These are phyloP conservation scores for Saccharomycopsis vini DNA, from an alignment of 805 yeast genomes.

Conservation along the genomic window DNA sequence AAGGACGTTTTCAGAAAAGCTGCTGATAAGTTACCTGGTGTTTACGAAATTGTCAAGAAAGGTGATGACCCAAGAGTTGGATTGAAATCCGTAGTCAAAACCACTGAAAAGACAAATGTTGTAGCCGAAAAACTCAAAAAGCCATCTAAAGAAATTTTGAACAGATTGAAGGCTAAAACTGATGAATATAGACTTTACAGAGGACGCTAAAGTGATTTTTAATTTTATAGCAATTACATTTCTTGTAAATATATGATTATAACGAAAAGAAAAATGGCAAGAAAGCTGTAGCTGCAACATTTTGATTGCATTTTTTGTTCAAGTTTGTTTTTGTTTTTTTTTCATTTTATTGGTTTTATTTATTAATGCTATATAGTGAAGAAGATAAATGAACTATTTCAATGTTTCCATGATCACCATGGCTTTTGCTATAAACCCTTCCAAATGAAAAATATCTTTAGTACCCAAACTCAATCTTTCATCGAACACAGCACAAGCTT, in stretches of 20 bases:
- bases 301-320: no score
- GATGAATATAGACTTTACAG: slow-evolving; percentile 50
- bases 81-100: slow-evolving; percentile 40
- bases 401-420: slow-evolving; percentile 63
- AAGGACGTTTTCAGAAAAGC: slow-evolving; percentile 85
- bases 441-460: slow-evolving; percentile 88
- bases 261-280: no score
- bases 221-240: neutral
- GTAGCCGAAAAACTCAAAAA: slow-evolving; percentile 37
- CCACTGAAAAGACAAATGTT: slow-evolving; percentile 15
- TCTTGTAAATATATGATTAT: neutral
- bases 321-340: neutral
- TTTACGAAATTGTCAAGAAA: slow-evolving; percentile 70
- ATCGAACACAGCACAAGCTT: slow-evolving; percentile 61
- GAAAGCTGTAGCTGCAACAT: no score
- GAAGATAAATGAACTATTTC: slow-evolving; percentile 15
- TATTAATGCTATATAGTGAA: neutral
- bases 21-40: slow-evolving; percentile 85
- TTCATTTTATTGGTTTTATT: neutral
- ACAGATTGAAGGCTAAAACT: slow-evolving; percentile 40
- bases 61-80: slow-evolving; percentile 66
- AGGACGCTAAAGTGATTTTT: slow-evolving; percentile 38
- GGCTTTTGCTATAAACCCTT: slow-evolving; percentile 82
- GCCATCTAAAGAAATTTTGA: slow-evolving; percentile 60
- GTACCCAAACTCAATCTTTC: slow-evolving; percentile 80